Evolutionary conservation across 2,329 filamentous ascomycete genomes (phyloP), one percentile per base, ranked within the genome.

Genomic region (Elsinoe fawcettii): DNA sequence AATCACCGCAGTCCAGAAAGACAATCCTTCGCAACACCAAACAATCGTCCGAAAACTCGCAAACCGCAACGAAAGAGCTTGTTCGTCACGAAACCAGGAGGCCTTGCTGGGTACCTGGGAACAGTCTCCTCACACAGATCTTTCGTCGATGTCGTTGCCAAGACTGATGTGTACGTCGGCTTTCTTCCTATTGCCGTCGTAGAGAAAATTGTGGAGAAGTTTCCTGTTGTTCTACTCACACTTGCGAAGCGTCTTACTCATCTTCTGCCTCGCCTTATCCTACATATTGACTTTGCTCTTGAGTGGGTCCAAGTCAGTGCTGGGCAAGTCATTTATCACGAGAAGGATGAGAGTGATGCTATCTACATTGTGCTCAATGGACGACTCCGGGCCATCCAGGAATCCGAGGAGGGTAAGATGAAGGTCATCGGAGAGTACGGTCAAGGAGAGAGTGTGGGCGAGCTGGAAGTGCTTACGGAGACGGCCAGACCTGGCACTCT

Each of bases 331-430:
- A 88, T 99, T 34, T 96, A 95, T 69, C 89, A 95, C 63, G 88
- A 95, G 70, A 85, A 85, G 2, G 91, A 99, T 63, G 93, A 97
- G 63, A 99, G 93, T 66, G 93, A 99, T 70, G 92, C 95, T 1
- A 99, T 99, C 39, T 99, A 97, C 66, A 91, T 99, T 60, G 93
- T 99, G 1, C 80, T 99, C 14, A 99, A 99, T 64, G 93, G 93
- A 8, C 87, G 93, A 14, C 73, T 99, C 16, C 82, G 95, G 57
- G 81, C 92, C 0, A 87, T 99, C 0, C 81, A 90, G 60, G 91
- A 96, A 64, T 83, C 83, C 12, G 83, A 87, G 47, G 86, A 88
- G 61, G 90, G 90, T 0, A 87, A 86, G 2, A 86, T 96, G 74
- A 87, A 85, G 46, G 90, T 95, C 11, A 82, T 90, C 53, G 92